Conservation (phyloP, 1,284 basidiomycete genomes). For the Gymnopus androsaceus region DNA sequence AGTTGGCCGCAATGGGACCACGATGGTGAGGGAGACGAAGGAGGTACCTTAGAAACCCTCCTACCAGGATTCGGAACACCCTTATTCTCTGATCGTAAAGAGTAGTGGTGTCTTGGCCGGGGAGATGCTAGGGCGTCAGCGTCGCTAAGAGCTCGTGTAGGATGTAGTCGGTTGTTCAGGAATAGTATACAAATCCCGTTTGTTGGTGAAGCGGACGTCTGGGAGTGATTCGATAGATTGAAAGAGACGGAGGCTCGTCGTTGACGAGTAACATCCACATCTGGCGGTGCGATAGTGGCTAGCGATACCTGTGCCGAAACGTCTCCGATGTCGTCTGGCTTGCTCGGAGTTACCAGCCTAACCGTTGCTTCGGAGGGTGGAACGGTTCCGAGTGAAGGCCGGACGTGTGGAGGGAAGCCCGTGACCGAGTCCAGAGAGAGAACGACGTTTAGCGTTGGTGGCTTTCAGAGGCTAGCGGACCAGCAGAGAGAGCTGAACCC, state of each 20-base stretch:
- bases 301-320: background rate
- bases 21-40: too few species aligned
- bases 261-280: background rate
- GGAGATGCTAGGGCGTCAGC: too few species aligned
- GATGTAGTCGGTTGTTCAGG: background rate
- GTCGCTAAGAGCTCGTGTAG: too few species aligned
- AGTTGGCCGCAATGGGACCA: too few species aligned
- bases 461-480: too few species aligned
- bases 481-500: too few species aligned
- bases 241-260: background rate
- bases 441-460: background rate
- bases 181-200: slow-evolving; percentile 4
- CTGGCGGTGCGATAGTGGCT: background rate
- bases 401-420: background rate
- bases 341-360: background rate
- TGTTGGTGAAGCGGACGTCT: background rate
- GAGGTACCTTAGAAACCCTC: too few species aligned
- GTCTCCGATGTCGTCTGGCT: background rate
- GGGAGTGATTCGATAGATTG: background rate
- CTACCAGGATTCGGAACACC: too few species aligned
- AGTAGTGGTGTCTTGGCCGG: too few species aligned
- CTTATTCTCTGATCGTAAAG: too few species aligned
- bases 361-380: background rate
- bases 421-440: background rate
- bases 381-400: background rate